These are phyloP conservation scores for Alternaria sp. DNA, from an alignment of 2,329 filamentous ascomycete species.

Conservation along the genomic window DNA sequence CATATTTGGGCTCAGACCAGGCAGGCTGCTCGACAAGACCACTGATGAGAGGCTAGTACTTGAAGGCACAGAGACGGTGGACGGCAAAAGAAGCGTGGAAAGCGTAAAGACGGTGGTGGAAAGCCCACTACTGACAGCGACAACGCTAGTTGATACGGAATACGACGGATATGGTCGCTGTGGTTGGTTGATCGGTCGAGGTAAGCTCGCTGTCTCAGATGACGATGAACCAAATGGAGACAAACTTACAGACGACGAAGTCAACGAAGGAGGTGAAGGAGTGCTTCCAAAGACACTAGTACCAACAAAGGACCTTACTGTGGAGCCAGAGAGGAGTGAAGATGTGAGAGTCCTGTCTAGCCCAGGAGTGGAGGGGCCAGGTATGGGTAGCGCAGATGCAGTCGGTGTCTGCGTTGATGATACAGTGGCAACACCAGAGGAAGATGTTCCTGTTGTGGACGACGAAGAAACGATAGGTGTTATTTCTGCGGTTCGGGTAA, in stretches of 20 bases:
- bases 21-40: not conserved
- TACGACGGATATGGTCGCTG: constrained; percentile 18
- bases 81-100: not conserved
- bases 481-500: constrained; percentile 13
- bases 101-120: not conserved
- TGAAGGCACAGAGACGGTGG: not conserved
- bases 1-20: not conserved
- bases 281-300: not conserved
- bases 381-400: not conserved
- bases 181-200: constrained; percentile 11
- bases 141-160: not conserved
- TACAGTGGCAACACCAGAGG: not conserved
- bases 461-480: constrained; percentile 16
- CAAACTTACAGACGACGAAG: constrained; percentile 1
- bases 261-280: not conserved
- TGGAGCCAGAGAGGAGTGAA: not conserved
- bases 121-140: not conserved
- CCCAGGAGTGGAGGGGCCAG: not conserved
- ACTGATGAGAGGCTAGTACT: not conserved
- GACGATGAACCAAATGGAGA: not conserved
- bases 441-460: not conserved
- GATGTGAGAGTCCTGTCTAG: not conserved
- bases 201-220: not conserved
- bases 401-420: not conserved
- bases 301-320: not conserved